phyloP scores from a whole-genome alignment of 495 filamentous ascomycete genomes.

The Xylaria venustula region DNA sequence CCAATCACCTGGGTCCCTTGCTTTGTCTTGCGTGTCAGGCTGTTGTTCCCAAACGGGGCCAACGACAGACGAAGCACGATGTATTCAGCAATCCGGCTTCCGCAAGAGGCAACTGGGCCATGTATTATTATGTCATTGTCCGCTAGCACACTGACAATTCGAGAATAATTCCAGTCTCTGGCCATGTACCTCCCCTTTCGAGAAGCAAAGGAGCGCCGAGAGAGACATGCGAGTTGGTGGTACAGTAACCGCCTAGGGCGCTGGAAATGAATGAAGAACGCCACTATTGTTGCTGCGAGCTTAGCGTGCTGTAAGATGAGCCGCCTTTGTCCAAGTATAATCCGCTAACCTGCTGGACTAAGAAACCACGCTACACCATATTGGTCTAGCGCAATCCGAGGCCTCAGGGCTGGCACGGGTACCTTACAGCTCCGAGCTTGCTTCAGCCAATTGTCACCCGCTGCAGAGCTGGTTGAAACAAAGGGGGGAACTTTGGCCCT shows the following conservation, averaged over 20 bases:
- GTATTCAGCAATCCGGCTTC: background rate
- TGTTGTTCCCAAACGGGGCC: background rate
- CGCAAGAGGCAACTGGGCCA: background rate
- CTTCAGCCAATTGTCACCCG: background rate
- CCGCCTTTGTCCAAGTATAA: conserved; percentile 14
- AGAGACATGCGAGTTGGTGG: conserved; percentile 1
- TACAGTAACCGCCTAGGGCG: conserved; percentile 19
- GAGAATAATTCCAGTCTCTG: conserved; percentile 1
- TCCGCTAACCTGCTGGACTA: too few relatives aligned
- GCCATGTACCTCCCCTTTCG: conserved; percentile 2
- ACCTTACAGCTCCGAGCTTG: conserved; percentile 25
- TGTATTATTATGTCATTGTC: background rate
- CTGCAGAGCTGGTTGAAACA: conserved; percentile 13
- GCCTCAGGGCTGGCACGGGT: conserved; percentile 26
- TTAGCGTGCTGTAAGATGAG: conserved; percentile 12
- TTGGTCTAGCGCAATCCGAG: conserved; percentile 6
- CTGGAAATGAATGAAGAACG: conserved; percentile 25
- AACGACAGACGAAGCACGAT: background rate
- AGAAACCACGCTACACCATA: too few relatives aligned
- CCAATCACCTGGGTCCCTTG: conserved; percentile 10
- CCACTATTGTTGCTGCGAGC: conserved; percentile 12
- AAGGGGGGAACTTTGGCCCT: background rate
- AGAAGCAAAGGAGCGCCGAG: conserved; percentile 9
- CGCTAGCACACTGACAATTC: background rate
- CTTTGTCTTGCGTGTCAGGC: background rate